Evolutionary conservation across 75 land plant genomes (phyloP), one percentile per base, ranked within the genome.

Genomic region (Pinus tabuliformis): DNA sequence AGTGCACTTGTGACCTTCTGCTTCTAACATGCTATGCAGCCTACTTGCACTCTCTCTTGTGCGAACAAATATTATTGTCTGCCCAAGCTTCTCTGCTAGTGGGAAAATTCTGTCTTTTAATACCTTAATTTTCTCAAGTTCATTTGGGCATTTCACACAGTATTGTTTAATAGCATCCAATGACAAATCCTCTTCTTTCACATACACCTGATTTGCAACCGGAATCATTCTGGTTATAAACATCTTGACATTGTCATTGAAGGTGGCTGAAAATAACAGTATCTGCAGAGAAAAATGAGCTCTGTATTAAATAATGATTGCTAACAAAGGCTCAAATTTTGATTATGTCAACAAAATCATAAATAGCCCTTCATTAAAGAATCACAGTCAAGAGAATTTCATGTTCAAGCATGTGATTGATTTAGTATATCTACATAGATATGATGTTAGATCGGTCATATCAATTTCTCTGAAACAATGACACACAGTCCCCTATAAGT

Each of bases 211-310:
- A 70, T 97, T 96, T 77, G 84, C 84, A 57, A 82, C 85, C 20
- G 84, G 80, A 18, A 90, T 81, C 14, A 84, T 83, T 79, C 74
- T 95, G 26, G 78, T 76, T 61, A 85, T 83, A 75, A 91, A 90
- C 22, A 76, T 57, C 75, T 87, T 90, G 49, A 97, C 98, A 58
- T 83, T 82, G 3, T 97, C 99, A 84, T 91, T 87, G 66, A 96
- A 96, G 9, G 98, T 96, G 3, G 99, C 95, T 73, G 99, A 96
- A 68, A 96, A 96, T 14, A 96, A 86, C 45, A 96, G 88, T 24
- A 96, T 86, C 97, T 96, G 89, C 56, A 73, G 26, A 49, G 11
- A 49, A 49, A 49, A 49, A 49, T 49, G 11, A 8, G 11, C 8
- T 49, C 1, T 49, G 52, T 49, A 49, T 49, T 49, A 49, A 45